A percentile compares a stretch with the other conserved stretches of the same genome.
These are phyloP conservation scores for Ilyonectria mors-panacis DNA, from an alignment of 2,329 filamentous ascomycete genomes.

Conservation along the genomic window DNA sequence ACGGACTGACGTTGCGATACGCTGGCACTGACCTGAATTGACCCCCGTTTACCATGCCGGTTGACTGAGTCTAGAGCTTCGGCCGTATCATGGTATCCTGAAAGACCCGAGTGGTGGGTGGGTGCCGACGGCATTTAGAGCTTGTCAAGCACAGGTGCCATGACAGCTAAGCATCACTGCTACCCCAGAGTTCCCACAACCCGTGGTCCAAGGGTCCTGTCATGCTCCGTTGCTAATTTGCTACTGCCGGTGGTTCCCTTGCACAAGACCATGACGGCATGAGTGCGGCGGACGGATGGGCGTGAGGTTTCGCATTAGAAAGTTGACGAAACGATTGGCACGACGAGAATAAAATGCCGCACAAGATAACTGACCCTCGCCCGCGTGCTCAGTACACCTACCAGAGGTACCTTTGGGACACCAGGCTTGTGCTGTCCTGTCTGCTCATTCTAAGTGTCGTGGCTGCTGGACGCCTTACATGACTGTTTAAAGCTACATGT, in stretches of 20 bases:
- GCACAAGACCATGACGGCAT: constrained; percentile 2
- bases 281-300: constrained; percentile 12
- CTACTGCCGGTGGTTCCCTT: neutral
- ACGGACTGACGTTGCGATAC: constrained; percentile 29
- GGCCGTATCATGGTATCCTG: constrained; percentile 4
- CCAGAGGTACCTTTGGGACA: constrained; percentile 6
- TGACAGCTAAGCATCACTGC: constrained; percentile 1
- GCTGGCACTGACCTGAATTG: constrained; percentile 10
- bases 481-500: constrained; percentile 44
- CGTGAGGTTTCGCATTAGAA: constrained; percentile 7
- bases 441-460: constrained; percentile 19
- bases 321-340: constrained; percentile 5
- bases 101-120: constrained; percentile 21
- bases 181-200: constrained; percentile 19
- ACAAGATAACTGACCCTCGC: constrained; percentile 13
- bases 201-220: neutral
- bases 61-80: neutral
- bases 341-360: constrained; percentile 30
- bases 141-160: constrained; percentile 3
- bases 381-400: neutral
- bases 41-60: neutral
- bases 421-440: constrained; percentile 12
- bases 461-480: constrained; percentile 35
- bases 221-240: neutral
- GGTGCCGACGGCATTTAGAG: constrained; percentile 5